A percentile compares a stretch with the other conserved stretches of the same genome.
Evolutionary conservation across 345 rosid species (phyloP).

Genomic region (Hypericum perforatum): DNA sequence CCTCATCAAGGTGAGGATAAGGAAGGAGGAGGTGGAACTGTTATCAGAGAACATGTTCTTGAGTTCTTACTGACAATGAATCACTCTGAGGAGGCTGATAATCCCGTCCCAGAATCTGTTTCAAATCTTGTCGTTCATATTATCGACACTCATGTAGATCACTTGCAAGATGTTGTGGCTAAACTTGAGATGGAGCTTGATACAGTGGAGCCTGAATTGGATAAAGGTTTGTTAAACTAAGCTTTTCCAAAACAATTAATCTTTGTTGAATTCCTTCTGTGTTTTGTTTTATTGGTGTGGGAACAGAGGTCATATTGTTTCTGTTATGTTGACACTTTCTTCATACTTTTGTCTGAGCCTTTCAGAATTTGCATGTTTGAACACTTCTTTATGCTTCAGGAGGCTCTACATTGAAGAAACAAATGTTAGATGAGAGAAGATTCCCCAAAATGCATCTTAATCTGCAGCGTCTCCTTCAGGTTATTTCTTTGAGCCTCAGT

Average conservation of each 20-base stretch:
- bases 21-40: slow-evolving; percentile 58
- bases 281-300: too few species aligned
- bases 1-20: slow-evolving; percentile 34
- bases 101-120: slow-evolving; percentile 77
- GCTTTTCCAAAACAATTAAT: too few species aligned
- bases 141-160: slow-evolving; percentile 85
- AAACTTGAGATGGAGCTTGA: slow-evolving; percentile 88
- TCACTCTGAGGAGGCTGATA: slow-evolving; percentile 97
- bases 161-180: slow-evolving; percentile 81
- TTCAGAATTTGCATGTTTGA: not conserved
- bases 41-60: slow-evolving; percentile 94
- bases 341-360: not conserved
- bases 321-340: too few species aligned
- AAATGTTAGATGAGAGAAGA: too few species aligned
- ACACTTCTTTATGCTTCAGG: slow-evolving; percentile 30
- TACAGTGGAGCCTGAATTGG: slow-evolving; percentile 77
- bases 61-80: slow-evolving; percentile 92
- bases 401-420: slow-evolving; percentile 52
- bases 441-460: slow-evolving; percentile 64
- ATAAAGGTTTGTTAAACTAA: slow-evolving; percentile 48
- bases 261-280: too few species aligned
- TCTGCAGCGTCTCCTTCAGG: slow-evolving; percentile 47
- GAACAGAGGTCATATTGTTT: too few species aligned
- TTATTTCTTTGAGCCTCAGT: slow-evolving; percentile 11
- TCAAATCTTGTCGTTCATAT: slow-evolving; percentile 90